Evolutionary conservation across 2,329 filamentous ascomycete species (phyloP), one percentile per base, ranked within the genome.

Genomic region (Colletotrichum neosansevieriae): DNA sequence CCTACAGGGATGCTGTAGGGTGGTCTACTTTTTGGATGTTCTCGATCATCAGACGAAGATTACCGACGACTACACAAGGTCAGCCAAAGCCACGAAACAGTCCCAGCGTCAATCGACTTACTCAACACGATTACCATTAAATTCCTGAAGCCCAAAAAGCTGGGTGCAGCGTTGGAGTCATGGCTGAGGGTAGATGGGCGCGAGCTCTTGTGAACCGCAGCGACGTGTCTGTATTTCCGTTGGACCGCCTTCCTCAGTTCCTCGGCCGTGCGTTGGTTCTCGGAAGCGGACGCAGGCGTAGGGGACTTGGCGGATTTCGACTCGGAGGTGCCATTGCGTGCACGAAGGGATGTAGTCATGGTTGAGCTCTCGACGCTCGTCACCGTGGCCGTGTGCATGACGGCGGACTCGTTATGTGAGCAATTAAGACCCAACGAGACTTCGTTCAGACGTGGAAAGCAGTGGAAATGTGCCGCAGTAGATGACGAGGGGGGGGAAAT

Each of bases 61-160:
- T 99, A 75, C 94, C 96, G 57, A 95, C 94, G 75, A 98, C 93
- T 94, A 69, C 12, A 44, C 42, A 45, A 19, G 12, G 64, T 70
- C 57, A 72, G 60, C 53, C 54, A 19, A 21, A 61, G 21, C 40
- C 24, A 47, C 74, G 29, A 45, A 47, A 4, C 45, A 24, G 38
- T n/a, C 9, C 9, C 15, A 24, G 32, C 12, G 58, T 17, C 29
- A 40, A 19, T 32, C 10, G 6, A 71, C 86, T 71, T 86, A 96
- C 93, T 89, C 70, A 97, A 82, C 42, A 98, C 93, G 75, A 98
- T 91, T 44, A 97, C 92, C 93, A 98, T 97, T 71, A 99, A 86
- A 77, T 99, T 99, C 69, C 95, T 87, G 77, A 99, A 98, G 0
- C 96, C 96, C 15, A 97, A 82, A 76, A 98, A 98, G 78, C 93